Conservation (phyloP, 495 filamentous ascomycete species). For the Paragyromitra xinjiangensis region DNA sequence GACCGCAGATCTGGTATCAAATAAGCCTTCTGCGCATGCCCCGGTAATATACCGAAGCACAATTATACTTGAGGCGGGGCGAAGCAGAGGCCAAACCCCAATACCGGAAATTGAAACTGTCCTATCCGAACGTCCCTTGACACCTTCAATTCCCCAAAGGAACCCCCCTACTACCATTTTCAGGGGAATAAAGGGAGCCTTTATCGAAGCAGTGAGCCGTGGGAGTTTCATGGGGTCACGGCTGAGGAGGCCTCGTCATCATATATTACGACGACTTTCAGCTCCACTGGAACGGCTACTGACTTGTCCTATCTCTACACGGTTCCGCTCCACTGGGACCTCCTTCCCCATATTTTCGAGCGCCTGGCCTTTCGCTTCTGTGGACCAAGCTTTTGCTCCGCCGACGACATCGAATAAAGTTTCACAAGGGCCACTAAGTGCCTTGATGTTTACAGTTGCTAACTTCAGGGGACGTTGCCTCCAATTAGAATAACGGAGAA, state of each 20-base stretch:
- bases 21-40: slow-evolving; percentile 43
- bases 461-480: slow-evolving; percentile 1
- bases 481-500: slow-evolving; percentile 2
- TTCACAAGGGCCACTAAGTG: slow-evolving; percentile 13
- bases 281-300: slow-evolving; percentile 1
- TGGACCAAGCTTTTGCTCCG: slow-evolving; percentile 33
- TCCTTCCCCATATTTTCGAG: slow-evolving; percentile 25
- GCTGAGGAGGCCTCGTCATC: slow-evolving; percentile 47
- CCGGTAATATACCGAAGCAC: slow-evolving; percentile 26
- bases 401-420: slow-evolving; percentile 7
- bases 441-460: not conserved
- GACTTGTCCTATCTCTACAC: slow-evolving; percentile 3
- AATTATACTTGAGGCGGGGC: slow-evolving; percentile 32
- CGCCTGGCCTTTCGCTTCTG: slow-evolving; percentile 34
- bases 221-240: slow-evolving; percentile 5
- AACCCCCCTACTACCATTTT: not conserved
- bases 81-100: slow-evolving; percentile 25
- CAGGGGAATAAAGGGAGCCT: slow-evolving; percentile 17
- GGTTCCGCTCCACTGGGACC: slow-evolving; percentile 24
- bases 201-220: slow-evolving; percentile 14
- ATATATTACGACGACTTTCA: slow-evolving; percentile 52
- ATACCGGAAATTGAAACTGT: slow-evolving; percentile 30
- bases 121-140: slow-evolving; percentile 17
- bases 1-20: slow-evolving; percentile 48
- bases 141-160: slow-evolving; percentile 1